Evolutionary conservation across 495 filamentous ascomycete species (phyloP), one percentile per base, ranked within the genome.

Genomic region (Mycothermus thermophilus): DNA sequence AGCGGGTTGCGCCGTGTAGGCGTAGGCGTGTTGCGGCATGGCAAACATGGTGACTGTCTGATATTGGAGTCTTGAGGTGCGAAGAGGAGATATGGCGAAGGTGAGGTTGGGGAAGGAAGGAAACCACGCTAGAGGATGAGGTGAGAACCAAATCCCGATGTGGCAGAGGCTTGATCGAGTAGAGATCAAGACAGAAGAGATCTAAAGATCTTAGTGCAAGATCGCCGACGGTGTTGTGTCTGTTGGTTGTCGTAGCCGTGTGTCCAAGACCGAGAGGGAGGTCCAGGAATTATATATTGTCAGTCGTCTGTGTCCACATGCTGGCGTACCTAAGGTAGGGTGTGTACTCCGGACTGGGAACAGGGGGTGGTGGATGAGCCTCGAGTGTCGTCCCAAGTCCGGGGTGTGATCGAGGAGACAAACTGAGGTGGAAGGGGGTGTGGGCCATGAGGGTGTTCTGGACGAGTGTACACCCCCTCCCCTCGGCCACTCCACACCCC

Each of bases 11-110:
- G 58, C 49, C 34, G 54, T 40, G 39, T 68, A 65, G 45, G 45
- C 35, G 21, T 63, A 66, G 45, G 55, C 52, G 33, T 61, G 61
- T 35, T 64, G 57, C 4, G 58, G 45, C 56, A 64, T 62, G 35
- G 55, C 37, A 47, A 58, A 65, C 62, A 68, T 68, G 46, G 26
- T 47, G 36, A 18, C 8, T 23, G 39, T 36, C 14, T 16, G 27
- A 6, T 8, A 5, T 5, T 30, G 27, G 27, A 6, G 22, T 25
- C 11, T 14, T 30, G 11, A 15, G 27, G 6, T 6, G 27, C 7
- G 6, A 30, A n/a, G 12, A n/a, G 14, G 27, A n/a, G n/a, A n/a
- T 30, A 6, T 15, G 27, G 13, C 5, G 5, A 30, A 30, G 27
- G 5, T 30, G 14, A 30, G 13, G 13, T 15, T 30, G 16, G 7